These are phyloP conservation scores for Solanum chacoense DNA, from an alignment of 305 asterid genomes.

Conservation along the genomic window DNA sequence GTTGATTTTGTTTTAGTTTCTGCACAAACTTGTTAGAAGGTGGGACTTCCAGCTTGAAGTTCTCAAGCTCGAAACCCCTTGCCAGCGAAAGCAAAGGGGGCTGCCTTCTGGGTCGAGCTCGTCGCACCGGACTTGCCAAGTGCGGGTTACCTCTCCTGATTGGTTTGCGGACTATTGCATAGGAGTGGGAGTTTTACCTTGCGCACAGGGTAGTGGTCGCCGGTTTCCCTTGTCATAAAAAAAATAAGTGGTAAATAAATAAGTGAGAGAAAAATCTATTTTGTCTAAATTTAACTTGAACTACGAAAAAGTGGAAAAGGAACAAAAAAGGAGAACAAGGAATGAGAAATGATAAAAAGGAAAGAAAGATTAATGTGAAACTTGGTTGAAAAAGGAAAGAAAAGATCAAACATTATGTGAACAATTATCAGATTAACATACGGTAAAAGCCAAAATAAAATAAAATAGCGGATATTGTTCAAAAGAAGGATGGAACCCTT, in stretches of 20 bases:
- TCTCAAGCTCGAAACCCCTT: neutral
- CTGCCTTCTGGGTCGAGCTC: neutral
- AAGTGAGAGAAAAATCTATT: neutral
- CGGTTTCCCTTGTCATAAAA: neutral
- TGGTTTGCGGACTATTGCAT: neutral
- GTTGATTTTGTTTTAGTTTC: neutral
- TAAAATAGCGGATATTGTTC: neutral
- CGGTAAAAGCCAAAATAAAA: neutral
- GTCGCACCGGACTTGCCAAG: neutral
- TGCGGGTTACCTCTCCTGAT: neutral
- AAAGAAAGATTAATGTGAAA: neutral
- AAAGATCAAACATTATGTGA: neutral
- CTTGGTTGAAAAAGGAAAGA: neutral
- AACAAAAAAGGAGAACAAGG: neutral
- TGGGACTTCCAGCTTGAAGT: neutral
- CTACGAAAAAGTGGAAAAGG: neutral
- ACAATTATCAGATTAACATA: neutral
- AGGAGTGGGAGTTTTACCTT: neutral
- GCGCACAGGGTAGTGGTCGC: neutral
- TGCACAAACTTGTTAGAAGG: neutral
- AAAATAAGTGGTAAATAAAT: neutral
- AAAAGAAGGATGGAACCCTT: neutral
- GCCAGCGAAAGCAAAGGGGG: neutral
- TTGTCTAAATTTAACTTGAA: neutral
- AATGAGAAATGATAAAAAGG: neutral